Evolutionary conservation across 257 asterid genomes (phyloP).

Genomic region (Nicotiana obtusifolia): DNA sequence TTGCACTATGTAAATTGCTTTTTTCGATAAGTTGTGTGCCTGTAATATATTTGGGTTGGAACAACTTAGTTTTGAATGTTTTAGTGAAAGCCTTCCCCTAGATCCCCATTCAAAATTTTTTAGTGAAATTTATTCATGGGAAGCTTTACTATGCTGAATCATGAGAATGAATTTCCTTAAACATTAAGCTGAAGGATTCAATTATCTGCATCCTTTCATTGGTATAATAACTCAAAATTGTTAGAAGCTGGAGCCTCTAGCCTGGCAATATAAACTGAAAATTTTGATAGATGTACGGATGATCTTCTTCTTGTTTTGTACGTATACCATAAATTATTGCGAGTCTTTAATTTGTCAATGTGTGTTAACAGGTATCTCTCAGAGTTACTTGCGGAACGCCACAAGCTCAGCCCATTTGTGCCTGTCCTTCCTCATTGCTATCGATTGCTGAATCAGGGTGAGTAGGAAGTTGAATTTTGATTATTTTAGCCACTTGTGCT

Average conservation of each 20-base stretch:
- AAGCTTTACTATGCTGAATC: background rate
- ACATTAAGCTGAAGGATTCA: background rate
- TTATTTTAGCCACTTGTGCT: background rate
- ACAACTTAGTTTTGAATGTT: no score
- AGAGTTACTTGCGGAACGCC: conserved; percentile 69
- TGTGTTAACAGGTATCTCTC: conserved; percentile 32
- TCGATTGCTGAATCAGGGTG: conserved; percentile 85
- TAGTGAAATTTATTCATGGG: background rate
- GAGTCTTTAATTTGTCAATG: background rate
- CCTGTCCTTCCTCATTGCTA: conserved; percentile 69
- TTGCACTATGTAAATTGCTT: background rate
- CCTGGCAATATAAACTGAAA: background rate
- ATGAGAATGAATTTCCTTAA: background rate
- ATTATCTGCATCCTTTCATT: background rate
- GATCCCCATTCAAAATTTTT: background rate
- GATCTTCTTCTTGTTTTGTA: background rate
- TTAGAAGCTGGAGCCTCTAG: background rate
- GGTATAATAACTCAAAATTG: background rate
- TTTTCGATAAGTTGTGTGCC: background rate
- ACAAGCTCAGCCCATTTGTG: conserved; percentile 64
- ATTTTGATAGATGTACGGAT: background rate
- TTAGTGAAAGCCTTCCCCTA: background rate
- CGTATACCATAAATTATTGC: background rate
- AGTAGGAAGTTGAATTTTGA: conserved; percentile 21
- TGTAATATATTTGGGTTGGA: no score